Percentiles rank a stretch among this genome's conserved stretches.
These are phyloP conservation scores for Daldinia loculata DNA, from an alignment of 495 filamentous ascomycete genomes.

Conservation along the genomic window DNA sequence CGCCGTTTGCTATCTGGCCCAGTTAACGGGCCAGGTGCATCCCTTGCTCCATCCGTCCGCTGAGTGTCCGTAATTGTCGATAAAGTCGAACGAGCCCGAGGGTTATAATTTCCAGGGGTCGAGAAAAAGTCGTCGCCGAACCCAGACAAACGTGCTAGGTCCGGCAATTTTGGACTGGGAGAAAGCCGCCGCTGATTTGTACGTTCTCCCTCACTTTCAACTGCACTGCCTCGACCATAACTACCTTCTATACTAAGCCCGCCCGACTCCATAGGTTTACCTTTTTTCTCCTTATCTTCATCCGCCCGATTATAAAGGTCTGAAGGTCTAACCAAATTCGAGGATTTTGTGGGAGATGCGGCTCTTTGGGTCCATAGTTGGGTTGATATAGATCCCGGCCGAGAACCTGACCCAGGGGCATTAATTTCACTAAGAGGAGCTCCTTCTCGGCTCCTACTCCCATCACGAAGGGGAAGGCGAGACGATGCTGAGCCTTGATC, in stretches of 20 bases:
- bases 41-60: slow-evolving; percentile 4
- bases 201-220: background rate
- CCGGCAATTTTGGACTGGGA: slow-evolving; percentile 66
- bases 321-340: slow-evolving; percentile 75
- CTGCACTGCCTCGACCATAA: slow-evolving; percentile 22
- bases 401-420: slow-evolving; percentile 30
- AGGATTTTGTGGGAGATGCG: slow-evolving; percentile 57
- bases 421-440: slow-evolving; percentile 44
- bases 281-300: slow-evolving; percentile 69
- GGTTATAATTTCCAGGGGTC: slow-evolving; percentile 18
- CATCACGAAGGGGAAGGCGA: slow-evolving; percentile 66
- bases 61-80: slow-evolving; percentile 14
- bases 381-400: slow-evolving; percentile 37
- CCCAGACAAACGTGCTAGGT: slow-evolving; percentile 69
- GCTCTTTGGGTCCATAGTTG: slow-evolving; percentile 49
- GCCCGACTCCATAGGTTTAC: slow-evolving; percentile 62
- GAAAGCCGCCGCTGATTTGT: slow-evolving; percentile 46
- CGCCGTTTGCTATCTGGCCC: slow-evolving; percentile 10
- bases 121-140: slow-evolving; percentile 65
- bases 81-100: slow-evolving; percentile 11
- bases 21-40: slow-evolving; percentile 4
- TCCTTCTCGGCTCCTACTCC: slow-evolving; percentile 63
- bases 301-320: slow-evolving; percentile 81
- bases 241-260: slow-evolving; percentile 56
- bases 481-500: slow-evolving; percentile 42